Evolutionary conservation across 768 basidiomycete species (phyloP).

Genomic region (Lentinula lateritia): DNA sequence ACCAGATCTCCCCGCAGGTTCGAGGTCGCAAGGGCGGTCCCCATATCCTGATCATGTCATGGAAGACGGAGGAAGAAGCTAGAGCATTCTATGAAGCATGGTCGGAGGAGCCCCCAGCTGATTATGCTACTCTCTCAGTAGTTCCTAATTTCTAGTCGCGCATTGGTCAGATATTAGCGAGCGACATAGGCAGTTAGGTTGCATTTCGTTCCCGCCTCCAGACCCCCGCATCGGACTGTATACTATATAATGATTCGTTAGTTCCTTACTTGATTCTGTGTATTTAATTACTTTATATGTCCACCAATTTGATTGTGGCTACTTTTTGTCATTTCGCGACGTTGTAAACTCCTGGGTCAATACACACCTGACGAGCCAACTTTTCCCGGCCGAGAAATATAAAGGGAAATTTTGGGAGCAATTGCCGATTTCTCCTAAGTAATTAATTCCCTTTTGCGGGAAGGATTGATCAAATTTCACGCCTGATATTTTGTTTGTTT

Average conservation of each 20-base stretch:
- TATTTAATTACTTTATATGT: too few relatives aligned
- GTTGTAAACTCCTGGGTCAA: too few relatives aligned
- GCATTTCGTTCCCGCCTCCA: neutral
- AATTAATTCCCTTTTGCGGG: too few relatives aligned
- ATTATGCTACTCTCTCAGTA: slow-evolving; percentile 2
- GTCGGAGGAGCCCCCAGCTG: neutral
- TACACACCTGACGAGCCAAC: too few relatives aligned
- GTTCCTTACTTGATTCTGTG: neutral
- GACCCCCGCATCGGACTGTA: neutral
- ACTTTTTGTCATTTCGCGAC: too few relatives aligned
- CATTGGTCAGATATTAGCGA: neutral
- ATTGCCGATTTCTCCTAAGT: too few relatives aligned
- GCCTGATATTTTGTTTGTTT: too few relatives aligned
- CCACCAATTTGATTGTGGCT: too few relatives aligned
- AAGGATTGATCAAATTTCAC: too few relatives aligned
- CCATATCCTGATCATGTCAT: neutral
- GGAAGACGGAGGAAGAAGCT: slow-evolving; percentile 4
- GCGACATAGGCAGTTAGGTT: neutral
- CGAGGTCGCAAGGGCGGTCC: slow-evolving; percentile 1
- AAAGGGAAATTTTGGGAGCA: too few relatives aligned
- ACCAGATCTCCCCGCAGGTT: neutral
- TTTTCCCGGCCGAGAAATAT: too few relatives aligned
- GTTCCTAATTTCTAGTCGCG: neutral
- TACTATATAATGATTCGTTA: neutral
- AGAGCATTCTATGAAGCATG: slow-evolving; percentile 5